Percentiles rank a stretch among this genome's conserved stretches.
These are phyloP conservation scores for Alternaria gaisen DNA, from an alignment of 2,329 filamentous ascomycete species.

Conservation along the genomic window DNA sequence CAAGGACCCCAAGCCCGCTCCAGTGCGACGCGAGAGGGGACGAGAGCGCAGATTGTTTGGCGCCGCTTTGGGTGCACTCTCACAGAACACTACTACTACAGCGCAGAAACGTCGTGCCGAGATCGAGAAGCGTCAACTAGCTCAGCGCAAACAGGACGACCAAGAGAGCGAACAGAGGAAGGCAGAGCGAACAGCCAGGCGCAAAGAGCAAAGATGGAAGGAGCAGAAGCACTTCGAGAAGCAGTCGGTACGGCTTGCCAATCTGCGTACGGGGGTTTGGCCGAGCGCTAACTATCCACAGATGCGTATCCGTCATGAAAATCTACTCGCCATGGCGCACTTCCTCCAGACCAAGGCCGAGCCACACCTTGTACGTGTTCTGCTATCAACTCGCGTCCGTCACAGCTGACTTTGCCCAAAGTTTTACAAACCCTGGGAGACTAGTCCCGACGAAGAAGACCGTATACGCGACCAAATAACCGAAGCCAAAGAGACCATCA, in stretches of 20 bases:
- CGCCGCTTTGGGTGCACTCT: constrained; percentile 78
- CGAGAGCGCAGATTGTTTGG: constrained; percentile 88
- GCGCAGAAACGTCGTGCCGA: constrained; percentile 75
- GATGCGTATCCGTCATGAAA: constrained; percentile 79
- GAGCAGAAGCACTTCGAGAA: constrained; percentile 81
- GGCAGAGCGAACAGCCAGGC: constrained; percentile 70
- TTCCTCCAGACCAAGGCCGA: constrained; percentile 76
- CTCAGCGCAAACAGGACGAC: constrained; percentile 76
- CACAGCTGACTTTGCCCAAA: constrained; percentile 52
- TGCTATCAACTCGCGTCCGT: not conserved
- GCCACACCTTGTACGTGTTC: constrained; percentile 74
- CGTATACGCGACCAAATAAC: constrained; percentile 75
- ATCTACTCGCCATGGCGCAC: constrained; percentile 74
- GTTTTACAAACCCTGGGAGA: constrained; percentile 88
- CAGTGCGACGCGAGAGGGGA: constrained; percentile 70
- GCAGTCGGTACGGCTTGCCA: constrained; percentile 68
- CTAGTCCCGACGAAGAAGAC: constrained; percentile 73
- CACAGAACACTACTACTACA: constrained; percentile 70
- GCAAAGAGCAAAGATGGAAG: constrained; percentile 67
- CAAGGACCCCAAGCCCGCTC: constrained; percentile 49
- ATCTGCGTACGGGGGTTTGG: not conserved
- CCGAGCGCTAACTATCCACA: constrained; percentile 50
- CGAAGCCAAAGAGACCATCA: constrained; percentile 70
- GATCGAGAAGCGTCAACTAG: constrained; percentile 83
- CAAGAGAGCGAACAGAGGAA: constrained; percentile 74